Evolutionary conservation across 2,329 filamentous ascomycete genomes (phyloP).

Genomic region (Dactylella cylindrospora): DNA sequence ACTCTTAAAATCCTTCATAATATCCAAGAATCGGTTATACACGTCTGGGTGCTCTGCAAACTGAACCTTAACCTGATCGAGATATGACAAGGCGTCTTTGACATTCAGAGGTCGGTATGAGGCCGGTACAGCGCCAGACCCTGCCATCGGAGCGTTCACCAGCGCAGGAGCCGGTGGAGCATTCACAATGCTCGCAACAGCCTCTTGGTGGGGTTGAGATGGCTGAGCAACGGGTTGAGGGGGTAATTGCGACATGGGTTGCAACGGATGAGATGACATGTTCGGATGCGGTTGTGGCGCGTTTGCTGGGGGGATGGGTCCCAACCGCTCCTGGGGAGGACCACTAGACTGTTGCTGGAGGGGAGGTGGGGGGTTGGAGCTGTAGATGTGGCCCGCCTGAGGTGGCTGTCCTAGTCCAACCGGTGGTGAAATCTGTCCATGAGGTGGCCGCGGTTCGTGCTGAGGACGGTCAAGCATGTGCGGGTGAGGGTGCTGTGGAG

Average conservation of each 20-base stretch:
- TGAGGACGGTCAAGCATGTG: slow-evolving; percentile 30
- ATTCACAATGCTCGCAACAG: slow-evolving; percentile 17
- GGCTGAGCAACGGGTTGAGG: slow-evolving; percentile 17
- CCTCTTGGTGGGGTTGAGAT: slow-evolving; percentile 32
- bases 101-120: slow-evolving; percentile 53
- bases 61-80: slow-evolving; percentile 97
- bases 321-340: slow-evolving; percentile 22
- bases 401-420: slow-evolving; percentile 20
- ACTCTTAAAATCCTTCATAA: slow-evolving; percentile 99
- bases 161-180: slow-evolving; percentile 7
- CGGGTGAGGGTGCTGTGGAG: slow-evolving; percentile 20
- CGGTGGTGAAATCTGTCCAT: slow-evolving; percentile 31
- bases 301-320: slow-evolving; percentile 14
- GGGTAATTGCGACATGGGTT: slow-evolving; percentile 15
- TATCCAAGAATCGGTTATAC: slow-evolving; percentile 94
- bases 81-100: slow-evolving; percentile 83
- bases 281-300: slow-evolving; percentile 22
- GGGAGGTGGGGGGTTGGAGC: slow-evolving; percentile 16
- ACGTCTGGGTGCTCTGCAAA: slow-evolving; percentile 97
- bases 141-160: slow-evolving; percentile 20
- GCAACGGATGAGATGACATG: slow-evolving; percentile 25
- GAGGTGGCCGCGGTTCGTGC: slow-evolving; percentile 31
- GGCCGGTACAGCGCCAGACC: slow-evolving; percentile 44
- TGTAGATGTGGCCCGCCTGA: slow-evolving; percentile 24
- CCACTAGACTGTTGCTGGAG: slow-evolving; percentile 13